A percentile compares a stretch with the other conserved stretches of the same genome.
These are phyloP conservation scores for Tylopilus sp. DNA, from an alignment of 1,284 basidiomycete genomes.

Conservation along the genomic window DNA sequence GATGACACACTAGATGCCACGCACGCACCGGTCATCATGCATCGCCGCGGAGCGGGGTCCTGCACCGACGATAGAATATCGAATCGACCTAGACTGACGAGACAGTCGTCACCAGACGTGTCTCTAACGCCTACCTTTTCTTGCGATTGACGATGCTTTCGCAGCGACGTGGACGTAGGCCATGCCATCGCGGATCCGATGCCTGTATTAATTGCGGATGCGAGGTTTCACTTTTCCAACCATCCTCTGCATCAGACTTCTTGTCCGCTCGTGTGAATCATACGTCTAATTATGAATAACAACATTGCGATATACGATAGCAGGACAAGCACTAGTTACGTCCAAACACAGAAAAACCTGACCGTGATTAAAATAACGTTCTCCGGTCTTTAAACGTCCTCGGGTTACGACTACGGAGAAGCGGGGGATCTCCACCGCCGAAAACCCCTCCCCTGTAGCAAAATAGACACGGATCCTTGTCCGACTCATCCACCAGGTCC, in stretches of 20 bases:
- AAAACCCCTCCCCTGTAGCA: neutral
- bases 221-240: too few species aligned
- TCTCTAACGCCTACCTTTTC: neutral
- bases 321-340: neutral
- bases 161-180: neutral
- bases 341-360: neutral
- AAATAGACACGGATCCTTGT: neutral
- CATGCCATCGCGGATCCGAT: neutral
- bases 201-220: too few species aligned
- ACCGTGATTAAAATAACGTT: neutral
- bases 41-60: neutral
- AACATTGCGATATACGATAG: neutral
- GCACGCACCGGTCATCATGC: neutral
- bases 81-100: neutral
- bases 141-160: neutral
- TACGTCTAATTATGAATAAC: too few species aligned
- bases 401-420: too few species aligned
- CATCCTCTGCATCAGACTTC: too few species aligned
- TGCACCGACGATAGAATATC: neutral
- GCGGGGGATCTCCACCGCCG: neutral
- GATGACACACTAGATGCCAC: neutral
- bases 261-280: too few species aligned
- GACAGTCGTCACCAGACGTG: neutral
- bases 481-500: neutral
- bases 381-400: too few species aligned